A percentile compares a stretch with the other conserved stretches of the same genome.
phyloP scores from a whole-genome alignment of 1,139 yeast species.

The Yamadazyma friedrichii region DNA sequence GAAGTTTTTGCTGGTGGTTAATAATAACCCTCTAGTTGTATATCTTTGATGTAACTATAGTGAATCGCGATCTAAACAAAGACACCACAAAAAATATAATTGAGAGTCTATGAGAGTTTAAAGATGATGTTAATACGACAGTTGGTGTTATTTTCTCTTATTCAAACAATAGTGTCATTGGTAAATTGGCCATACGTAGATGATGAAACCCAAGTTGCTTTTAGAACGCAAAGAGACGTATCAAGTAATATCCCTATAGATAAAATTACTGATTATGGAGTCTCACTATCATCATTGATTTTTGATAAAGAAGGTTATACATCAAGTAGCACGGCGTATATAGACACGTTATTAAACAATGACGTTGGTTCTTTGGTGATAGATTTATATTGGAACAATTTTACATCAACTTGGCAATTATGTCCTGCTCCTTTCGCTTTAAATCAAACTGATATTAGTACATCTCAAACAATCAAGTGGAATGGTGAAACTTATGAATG shows the following conservation, averaged over 20 bases:
- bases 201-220: conserved; percentile 28
- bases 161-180: background rate
- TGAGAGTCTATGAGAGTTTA: background rate
- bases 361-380: conserved; percentile 57
- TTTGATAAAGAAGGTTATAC: conserved; percentile 56
- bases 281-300: conserved; percentile 49
- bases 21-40: too few species aligned
- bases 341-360: conserved; percentile 39
- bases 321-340: conserved; percentile 31
- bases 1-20: too few species aligned
- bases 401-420: conserved; percentile 56
- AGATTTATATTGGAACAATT: conserved; percentile 68
- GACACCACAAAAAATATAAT: background rate
- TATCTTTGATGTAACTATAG: too few species aligned
- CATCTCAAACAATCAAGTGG: conserved; percentile 26
- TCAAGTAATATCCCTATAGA: conserved; percentile 55
- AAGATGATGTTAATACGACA: background rate
- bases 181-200: conserved; percentile 20
- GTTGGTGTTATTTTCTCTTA: background rate
- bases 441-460: conserved; percentile 23
- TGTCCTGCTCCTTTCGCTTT: conserved; percentile 55
- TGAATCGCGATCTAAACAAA: background rate
- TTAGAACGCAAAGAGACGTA: conserved; percentile 70
- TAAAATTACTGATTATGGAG: conserved; percentile 57
- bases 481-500: conserved; percentile 31